These are phyloP conservation scores for Chlorella sp. DNA, from an alignment of 139 green algal genomes.

Conservation along the genomic window DNA sequence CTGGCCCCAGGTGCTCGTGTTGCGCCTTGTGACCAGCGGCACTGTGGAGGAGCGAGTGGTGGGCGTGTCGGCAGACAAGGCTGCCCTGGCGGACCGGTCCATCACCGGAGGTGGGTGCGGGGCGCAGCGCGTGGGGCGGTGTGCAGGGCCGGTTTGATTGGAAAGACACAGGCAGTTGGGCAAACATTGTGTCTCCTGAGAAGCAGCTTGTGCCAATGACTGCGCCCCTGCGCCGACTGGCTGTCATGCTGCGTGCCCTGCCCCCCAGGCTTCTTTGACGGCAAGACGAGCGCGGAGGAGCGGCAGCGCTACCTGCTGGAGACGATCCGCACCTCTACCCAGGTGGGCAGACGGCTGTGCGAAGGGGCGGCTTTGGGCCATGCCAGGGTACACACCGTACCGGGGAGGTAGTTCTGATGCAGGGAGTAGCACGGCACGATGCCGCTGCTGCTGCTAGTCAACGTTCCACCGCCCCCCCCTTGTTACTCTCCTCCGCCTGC, in stretches of 20 bases:
- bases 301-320: slow-evolving; percentile 76
- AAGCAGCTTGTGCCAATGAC: neutral
- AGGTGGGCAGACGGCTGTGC: too few species aligned
- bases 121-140: neutral
- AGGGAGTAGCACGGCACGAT: too few species aligned
- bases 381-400: too few species aligned
- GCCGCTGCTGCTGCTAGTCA: too few species aligned
- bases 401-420: too few species aligned
- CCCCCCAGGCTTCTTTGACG: slow-evolving; percentile 81
- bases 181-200: neutral
- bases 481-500: too few species aligned
- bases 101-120: slow-evolving; percentile 55
- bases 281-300: slow-evolving; percentile 71
- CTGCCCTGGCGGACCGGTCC: slow-evolving; percentile 65
- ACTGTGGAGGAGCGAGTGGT: slow-evolving; percentile 56
- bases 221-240: too few species aligned
- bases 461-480: too few species aligned
- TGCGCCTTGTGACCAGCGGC: slow-evolving; percentile 46
- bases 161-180: neutral
- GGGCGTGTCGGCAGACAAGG: slow-evolving; percentile 41
- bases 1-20: slow-evolving; percentile 50
- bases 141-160: neutral
- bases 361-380: too few species aligned
- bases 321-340: slow-evolving; percentile 46
- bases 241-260: neutral